Evolutionary conservation across 176 grass and related monocot genomes (phyloP), one percentile per base, ranked within the genome.

Genomic region (Bonia amplexicaulis): DNA sequence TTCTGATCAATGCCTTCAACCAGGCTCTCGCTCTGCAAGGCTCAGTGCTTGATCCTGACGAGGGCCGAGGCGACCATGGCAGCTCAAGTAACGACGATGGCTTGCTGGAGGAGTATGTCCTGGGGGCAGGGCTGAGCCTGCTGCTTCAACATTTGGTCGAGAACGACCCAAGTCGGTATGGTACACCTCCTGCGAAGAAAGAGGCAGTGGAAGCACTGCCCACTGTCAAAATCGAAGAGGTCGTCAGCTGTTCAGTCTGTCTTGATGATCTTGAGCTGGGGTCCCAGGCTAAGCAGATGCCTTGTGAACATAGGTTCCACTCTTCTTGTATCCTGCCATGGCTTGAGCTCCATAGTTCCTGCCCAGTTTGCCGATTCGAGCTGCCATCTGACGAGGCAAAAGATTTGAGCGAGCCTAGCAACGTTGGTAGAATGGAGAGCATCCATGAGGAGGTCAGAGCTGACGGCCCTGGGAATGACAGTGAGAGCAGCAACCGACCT

Each of bases 311-410:
- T 70, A 99, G 88, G 82, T 99, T 99, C 75, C 97, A 99, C 80
- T 80, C 80, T 61, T 48, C 75, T 23, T 99, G 97, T 69, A 96
- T 99, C 57, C 42, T 99, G 22, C 93, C 93, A 86, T 99, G 97
- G 97, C 97, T 99, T 63, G 91, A 99, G 47, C 89, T 99, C 79
- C 96, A 98, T 60, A 90, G 93, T 72, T 98, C 96, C 29, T 98
- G 96, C 49, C 96, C 96, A 1, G 89, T 98, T 82, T 98, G 96
- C 54, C 89, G 96, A 63, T 95, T 90, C 82, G 82, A 96, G 86
- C 78, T 99, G 57, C 96, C 91, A 20, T 83, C 84, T 53, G 87
- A 92, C 76, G 91, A 94, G 31, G 75, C 83, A 33, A 96, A 98
- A 81, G 80, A 94, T 61, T 86, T 81, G 75, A 89, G 71, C 64